Conservation (phyloP, 176 grass and related monocot genomes). For the Phragmites australis region DNA sequence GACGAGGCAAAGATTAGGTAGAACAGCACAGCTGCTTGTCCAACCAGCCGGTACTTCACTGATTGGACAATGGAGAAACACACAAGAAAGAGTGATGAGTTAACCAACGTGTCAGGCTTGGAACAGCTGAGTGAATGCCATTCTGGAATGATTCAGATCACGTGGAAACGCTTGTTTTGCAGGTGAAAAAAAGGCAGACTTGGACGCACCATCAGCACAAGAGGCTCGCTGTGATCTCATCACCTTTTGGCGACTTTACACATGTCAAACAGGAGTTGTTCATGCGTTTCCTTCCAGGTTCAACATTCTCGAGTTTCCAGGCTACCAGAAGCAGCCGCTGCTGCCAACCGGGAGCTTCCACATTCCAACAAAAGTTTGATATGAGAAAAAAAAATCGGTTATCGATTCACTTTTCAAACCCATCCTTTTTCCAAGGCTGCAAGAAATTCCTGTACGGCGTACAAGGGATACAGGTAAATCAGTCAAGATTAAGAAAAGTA, state of each 20-base stretch:
- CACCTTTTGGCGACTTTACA: slow-evolving; percentile 37
- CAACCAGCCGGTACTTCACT: slow-evolving; percentile 14
- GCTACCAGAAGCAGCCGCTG: background rate
- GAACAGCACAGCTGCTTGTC: background rate
- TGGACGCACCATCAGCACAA: slow-evolving; percentile 1
- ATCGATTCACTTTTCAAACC: background rate
- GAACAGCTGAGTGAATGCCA: background rate
- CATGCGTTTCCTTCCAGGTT: slow-evolving; percentile 44
- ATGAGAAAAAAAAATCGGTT: background rate
- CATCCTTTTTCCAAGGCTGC: background rate
- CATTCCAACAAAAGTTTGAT: background rate
- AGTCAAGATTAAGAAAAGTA: background rate
- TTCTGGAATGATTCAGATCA: slow-evolving; percentile 42
- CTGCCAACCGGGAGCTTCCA: slow-evolving; percentile 14
- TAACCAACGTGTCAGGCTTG: slow-evolving; percentile 18
- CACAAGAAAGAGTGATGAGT: background rate
- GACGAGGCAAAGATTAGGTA: slow-evolving; percentile 37
- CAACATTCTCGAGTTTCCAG: slow-evolving; percentile 45
- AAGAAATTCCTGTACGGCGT: background rate
- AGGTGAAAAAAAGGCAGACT: slow-evolving; percentile 23
- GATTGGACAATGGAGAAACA: background rate
- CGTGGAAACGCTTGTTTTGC: slow-evolving; percentile 43
- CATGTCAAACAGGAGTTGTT: slow-evolving; percentile 27
- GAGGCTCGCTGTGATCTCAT: background rate
- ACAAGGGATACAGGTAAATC: background rate